Base-by-base conservation (phyloP, 75 land plant genomes). In the Isoetes taiwanensis region DNA sequence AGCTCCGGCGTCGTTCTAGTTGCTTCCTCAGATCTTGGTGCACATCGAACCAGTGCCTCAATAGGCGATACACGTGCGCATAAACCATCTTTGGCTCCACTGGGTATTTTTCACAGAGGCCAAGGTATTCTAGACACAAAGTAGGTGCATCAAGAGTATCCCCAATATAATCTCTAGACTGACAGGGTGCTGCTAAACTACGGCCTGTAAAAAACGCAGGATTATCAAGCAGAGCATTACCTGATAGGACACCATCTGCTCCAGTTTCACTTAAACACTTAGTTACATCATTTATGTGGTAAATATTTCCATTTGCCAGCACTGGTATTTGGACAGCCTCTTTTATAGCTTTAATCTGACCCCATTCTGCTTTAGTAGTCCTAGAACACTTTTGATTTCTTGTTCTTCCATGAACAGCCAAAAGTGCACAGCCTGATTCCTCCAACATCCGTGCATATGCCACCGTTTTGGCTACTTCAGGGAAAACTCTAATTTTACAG, bases 361-460 rank as follows among this genome's bases (percentile, higher is more conserved):
- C 19, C 50, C 50, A 46, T 6, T 46, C 50, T 6, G 50, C 50
- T 46, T 23, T 46, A 5, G 23, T 23, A 6, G 50, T 46, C 25
- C 19, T 46, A 5, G 50, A 46, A 23, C 50, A 46, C 19, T 46
- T 46, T 19, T 46, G 50, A 5, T 46, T 23, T 23, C 50, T 46
- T n/a, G 50, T 46, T n/a, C 50, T 19, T 19, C 50, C 50, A 23
- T 46, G 50, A n/a, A 46, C 50, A 6, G 50, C 50, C 19, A 46
- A 23, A 6, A 46, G 50, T 8, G 50, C 16, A 23, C 50, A 46
- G 12, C 50, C 50, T 4, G 50, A 46, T 6, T 8, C 4, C 50
- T 46, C 50, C 50, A 46, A n/a, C 50, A 46, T 46, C 50, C 25
- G 16, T 46, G 50, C 50, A n/a, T 46, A 46, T 46, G 50, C 5